These are phyloP conservation scores for Pseudotsuga menziesii DNA, from an alignment of 75 land plant species.

Conservation along the genomic window DNA sequence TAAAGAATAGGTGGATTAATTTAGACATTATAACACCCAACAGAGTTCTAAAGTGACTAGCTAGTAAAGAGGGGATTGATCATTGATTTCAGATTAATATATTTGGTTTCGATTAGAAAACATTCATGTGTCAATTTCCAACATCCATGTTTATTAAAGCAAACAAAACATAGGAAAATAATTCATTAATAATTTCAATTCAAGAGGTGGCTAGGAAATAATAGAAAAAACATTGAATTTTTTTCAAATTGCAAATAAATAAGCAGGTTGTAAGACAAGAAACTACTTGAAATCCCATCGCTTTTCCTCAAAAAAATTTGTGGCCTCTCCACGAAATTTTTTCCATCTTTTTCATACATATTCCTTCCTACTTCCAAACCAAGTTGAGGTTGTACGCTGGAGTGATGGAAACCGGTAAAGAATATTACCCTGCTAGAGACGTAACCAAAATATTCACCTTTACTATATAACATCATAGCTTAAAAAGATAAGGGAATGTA, in stretches of 20 bases:
- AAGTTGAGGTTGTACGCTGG: constrained; percentile 73
- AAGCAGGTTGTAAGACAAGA: background rate
- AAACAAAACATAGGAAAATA: background rate
- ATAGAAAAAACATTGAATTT: background rate
- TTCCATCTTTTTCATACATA: constrained; percentile 59
- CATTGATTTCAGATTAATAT: no score
- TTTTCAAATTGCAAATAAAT: background rate
- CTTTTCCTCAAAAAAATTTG: constrained; percentile 45
- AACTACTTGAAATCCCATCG: constrained; percentile 55
- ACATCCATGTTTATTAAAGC: no score
- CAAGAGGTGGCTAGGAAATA: background rate
- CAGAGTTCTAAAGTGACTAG: no score
- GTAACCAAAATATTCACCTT: background rate
- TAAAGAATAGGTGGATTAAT: no score
- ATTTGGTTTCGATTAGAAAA: no score
- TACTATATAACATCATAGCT: background rate
- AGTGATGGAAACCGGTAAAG: constrained; percentile 92
- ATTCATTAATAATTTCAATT: background rate
- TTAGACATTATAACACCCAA: no score
- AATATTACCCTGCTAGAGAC: constrained; percentile 70
- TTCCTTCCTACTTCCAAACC: constrained; percentile 47
- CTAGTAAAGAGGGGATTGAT: no score
- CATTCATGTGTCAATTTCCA: no score
- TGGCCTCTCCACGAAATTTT: constrained; percentile 38
- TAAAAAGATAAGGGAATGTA: background rate